Percentiles rank a stretch among this genome's conserved stretches.
Conservation (phyloP, 2,329 filamentous ascomycete genomes). For the Chrysoporthe cubensis region DNA sequence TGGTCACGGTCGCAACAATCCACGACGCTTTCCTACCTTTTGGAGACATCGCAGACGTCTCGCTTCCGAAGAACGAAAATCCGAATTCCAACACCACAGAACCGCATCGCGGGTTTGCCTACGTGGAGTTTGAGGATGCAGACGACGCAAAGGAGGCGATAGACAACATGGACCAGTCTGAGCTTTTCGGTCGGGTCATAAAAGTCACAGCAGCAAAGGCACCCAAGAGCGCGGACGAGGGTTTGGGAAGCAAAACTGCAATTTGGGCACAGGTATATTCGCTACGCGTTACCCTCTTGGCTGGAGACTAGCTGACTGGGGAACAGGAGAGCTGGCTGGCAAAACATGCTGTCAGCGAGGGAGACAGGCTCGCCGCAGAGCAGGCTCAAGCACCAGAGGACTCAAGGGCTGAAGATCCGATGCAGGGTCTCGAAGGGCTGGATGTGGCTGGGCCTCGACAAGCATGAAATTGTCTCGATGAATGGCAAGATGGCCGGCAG, state of each 20-base stretch:
- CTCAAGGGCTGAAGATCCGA: slow-evolving; percentile 74
- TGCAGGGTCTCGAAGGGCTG: slow-evolving; percentile 92
- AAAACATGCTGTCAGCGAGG: slow-evolving; percentile 82
- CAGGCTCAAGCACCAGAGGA: slow-evolving; percentile 53
- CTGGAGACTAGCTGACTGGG: slow-evolving; percentile 26
- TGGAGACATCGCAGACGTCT: slow-evolving; percentile 91
- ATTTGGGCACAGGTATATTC: slow-evolving; percentile 90
- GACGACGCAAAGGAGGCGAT: slow-evolving; percentile 92
- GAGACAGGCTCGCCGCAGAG: slow-evolving; percentile 68
- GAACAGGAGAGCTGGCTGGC: slow-evolving; percentile 88
- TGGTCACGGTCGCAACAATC: slow-evolving; percentile 75
- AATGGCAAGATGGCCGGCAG: slow-evolving; percentile 29
- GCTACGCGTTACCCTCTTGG: slow-evolving; percentile 14
- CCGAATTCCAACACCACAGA: slow-evolving; percentile 79
- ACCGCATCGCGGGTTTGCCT: slow-evolving; percentile 89
- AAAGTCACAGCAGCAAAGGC: slow-evolving; percentile 92
- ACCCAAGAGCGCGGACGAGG: slow-evolving; percentile 85
- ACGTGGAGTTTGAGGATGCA: slow-evolving; percentile 88
- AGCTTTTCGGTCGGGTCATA: slow-evolving; percentile 89
- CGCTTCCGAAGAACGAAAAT: slow-evolving; percentile 84
- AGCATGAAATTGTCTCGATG: slow-evolving; percentile 49
- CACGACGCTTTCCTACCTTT: slow-evolving; percentile 96
- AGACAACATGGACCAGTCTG: slow-evolving; percentile 98
- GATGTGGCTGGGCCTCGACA: slow-evolving; percentile 92
- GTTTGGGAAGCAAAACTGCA: slow-evolving; percentile 88